Conservation (phyloP, 1,284 basidiomycete genomes). For the Ceratobasidium sp. region DNA sequence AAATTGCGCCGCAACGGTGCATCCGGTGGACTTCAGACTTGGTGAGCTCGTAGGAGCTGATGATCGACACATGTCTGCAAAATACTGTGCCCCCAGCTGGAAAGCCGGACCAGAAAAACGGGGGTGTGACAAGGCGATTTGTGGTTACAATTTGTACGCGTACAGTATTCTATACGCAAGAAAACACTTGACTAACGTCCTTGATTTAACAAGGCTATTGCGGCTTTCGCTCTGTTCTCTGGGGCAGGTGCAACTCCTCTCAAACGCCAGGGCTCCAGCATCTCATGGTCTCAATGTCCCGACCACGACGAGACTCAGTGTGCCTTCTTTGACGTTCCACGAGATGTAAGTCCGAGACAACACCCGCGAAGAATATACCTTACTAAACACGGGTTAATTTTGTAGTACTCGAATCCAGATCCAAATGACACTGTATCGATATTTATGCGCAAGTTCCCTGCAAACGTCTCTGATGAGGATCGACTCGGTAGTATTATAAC, state of each 20-base stretch:
- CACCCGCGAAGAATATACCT: not conserved
- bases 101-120: not conserved
- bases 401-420: conserved; percentile 9
- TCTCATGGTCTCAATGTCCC: conserved; percentile 31
- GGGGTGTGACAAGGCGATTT: too few relatives aligned
- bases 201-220: too few relatives aligned
- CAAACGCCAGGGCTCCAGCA: not conserved
- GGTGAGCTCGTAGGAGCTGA: too few relatives aligned
- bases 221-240: not conserved
- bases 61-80: too few relatives aligned
- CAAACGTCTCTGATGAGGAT: conserved; percentile 2
- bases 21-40: not conserved
- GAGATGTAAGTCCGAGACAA: conserved; percentile 3
- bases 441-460: conserved; percentile 31
- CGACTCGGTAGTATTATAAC: conserved; percentile 13
- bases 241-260: not conserved
- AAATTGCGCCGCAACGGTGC: not conserved
- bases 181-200: not conserved
- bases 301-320: conserved; percentile 23
- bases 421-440: conserved; percentile 24
- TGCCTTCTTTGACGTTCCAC: conserved; percentile 23
- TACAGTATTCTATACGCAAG: too few relatives aligned
- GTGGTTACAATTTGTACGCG: too few relatives aligned
- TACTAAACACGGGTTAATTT: not conserved
- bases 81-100: not conserved